Base-by-base conservation (phyloP, 345 rosid species). In the Salix exigua region DNA sequence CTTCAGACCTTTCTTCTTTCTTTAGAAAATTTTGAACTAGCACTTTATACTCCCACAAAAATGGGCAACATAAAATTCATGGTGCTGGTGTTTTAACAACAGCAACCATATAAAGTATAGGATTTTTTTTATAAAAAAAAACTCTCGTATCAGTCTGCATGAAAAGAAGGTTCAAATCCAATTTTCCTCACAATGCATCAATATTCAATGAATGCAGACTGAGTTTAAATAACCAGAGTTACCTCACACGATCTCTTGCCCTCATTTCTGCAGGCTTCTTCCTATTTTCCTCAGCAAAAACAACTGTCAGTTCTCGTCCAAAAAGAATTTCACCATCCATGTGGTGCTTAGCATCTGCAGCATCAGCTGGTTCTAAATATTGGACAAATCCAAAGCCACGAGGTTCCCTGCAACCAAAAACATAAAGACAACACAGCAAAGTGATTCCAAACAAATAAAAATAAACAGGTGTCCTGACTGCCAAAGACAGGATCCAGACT, bases 331-430 rank as follows among this genome's bases (percentile, higher is more conserved):
- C 88, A 37, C 98, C 97, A 85, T 94, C 97, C 91, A 94, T 80
- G 74, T 88, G 91, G 80, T 87, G 85, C 76, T 94, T 91, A 35
- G 97, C 97, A 83, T 94, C 96, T 18, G 90, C 92, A 72, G 98
- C 97, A 90, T 94, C 98, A 72, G 87, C 93, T 50, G 93, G 90
- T 75, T 94, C 91, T 51, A 88, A 73, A 86, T 78, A 94, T 78
- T 94, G 98, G 70, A 94, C 89, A 84, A 94, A 94, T 42, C 98
- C 98, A 74, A 94, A 94, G 33, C 98, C 98, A 5, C 97, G 94
- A 6, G 97, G 97, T 76, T 88, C 90, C 86, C 98, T 94, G 86
- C 82, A 80, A 7, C 28, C 28, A 77, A 16, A 26, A 6, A 25
- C 67, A 75, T 63, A 48, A 53, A 31, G 38, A 26, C 33, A 5